Evolutionary conservation across 108 stramenopile genomes (phyloP).

Genomic region (Hondaea fermentalgiana): DNA sequence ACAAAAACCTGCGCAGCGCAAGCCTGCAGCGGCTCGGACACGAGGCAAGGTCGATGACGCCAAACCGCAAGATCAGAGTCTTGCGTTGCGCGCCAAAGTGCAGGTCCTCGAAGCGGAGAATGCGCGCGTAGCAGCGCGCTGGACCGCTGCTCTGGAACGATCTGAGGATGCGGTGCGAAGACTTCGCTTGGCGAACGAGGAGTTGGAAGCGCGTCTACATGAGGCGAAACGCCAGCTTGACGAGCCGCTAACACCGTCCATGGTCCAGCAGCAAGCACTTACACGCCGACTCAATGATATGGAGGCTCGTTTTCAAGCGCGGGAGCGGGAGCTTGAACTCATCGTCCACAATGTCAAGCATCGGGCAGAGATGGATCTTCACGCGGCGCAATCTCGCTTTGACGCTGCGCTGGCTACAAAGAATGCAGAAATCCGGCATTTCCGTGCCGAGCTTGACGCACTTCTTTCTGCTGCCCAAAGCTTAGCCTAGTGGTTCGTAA

Average conservation of each 20-base stretch:
- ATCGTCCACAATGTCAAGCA: background rate
- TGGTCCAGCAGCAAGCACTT: constrained; percentile 1
- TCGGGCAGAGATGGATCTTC: constrained; percentile 1
- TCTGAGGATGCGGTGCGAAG: background rate
- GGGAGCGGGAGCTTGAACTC: background rate
- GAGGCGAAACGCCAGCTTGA: background rate
- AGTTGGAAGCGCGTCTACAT: background rate
- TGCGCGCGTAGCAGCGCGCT: background rate
- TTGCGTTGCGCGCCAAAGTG: background rate
- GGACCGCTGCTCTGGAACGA: background rate
- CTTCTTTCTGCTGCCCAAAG: background rate
- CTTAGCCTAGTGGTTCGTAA: background rate
- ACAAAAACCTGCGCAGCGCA: background rate
- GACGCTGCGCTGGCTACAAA: background rate
- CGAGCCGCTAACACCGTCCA: background rate
- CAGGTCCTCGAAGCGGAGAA: background rate
- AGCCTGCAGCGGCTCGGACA: no score
- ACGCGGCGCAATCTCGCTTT: background rate
- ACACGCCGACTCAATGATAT: background rate
- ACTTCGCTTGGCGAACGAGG: background rate
- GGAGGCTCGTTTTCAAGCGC: background rate
- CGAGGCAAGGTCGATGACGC: no score
- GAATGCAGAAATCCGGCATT: background rate
- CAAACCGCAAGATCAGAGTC: no score
- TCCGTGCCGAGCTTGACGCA: background rate